Evolutionary conservation across 768 basidiomycete species (phyloP), one percentile per base, ranked within the genome.

Genomic region (Trametopsis cervina): DNA sequence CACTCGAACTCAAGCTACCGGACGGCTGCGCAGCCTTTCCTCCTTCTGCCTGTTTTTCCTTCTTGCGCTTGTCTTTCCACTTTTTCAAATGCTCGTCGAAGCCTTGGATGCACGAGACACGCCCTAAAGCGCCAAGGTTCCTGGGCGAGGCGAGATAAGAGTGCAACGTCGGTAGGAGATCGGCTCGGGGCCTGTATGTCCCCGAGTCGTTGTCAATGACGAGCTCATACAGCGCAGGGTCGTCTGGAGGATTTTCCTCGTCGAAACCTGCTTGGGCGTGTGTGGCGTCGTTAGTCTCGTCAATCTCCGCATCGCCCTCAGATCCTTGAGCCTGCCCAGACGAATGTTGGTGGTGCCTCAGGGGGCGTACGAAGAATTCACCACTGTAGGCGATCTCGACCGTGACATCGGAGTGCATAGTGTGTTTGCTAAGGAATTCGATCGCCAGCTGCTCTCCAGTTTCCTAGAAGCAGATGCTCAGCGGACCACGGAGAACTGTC

Each of bases 201-300:
- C 73, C 73, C 36, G 66, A 68, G 57, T 72, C 68, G 56, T 75
- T 73, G 61, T 73, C 71, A 58, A 73, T 73, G 43, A 75, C 59
- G 24, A 73, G 66, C 59, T 73, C 71, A 59, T 71, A 73, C 24
- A 51, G 50, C n/a, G 59, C 54, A 7, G 67, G 68, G 54, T 67
- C 64, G 39, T 56, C 61, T 4, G 59, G 55, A 20, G 42, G 40
- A 12, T 43, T 20, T 0, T 39, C 48, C 12, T 45, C 36, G 50
- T 51, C 39, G 37, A 39, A 40, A 7, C 18, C 56, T 5, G 29
- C 45, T 21, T 55, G 41, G 22, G 44, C 53, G 21, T 29, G 15
- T 48, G 49, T 33, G 56, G 60, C 17, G n/a, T 43, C 44, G 21
- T 49, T 27, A 17, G n/a, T 11, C 3, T 17, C 29, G 15, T 46